Base-by-base conservation (phyloP, 768 basidiomycete genomes). In the Dacryopinax spathularia region DNA sequence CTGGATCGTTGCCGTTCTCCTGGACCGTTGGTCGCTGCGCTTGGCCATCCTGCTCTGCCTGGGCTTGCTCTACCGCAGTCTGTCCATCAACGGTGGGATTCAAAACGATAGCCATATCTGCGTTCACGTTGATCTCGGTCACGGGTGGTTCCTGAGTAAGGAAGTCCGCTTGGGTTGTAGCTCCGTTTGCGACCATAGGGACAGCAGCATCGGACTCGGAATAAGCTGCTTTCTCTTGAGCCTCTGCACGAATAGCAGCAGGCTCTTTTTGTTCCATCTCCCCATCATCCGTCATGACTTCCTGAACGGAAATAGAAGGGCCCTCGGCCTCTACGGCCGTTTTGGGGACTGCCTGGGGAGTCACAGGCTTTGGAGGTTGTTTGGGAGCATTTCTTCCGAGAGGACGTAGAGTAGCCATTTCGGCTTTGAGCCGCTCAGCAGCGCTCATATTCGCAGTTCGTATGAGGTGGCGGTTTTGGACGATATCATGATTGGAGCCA, bases 381-480 rank as follows among this genome's bases (percentile, higher is more conserved):
- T 74, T 67, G 44, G 78, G 71, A 22, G 61, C 33, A 33, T 59
- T 64, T 33, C 63, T 35, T 6, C 65, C 84, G 82, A 67, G 61
- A 3, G 56, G 59, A 44, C 27, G 60, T 33, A 64, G 33, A n/a
- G 67, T 73, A 6, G 85, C 82, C 67, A 97, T 74, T 74, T 97
- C 91, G 61, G 91, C 92, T 76, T 91, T 94, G 69, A 98, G 79
- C 73, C 87, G 82, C 73, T 98, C 91, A 63, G 94, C 94, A 44
- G 95, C 95, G 77, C 85, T 91, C 84, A 98, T 84, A 72, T 98
- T 98, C 31, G 95, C 95, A 83, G 95, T 86, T 65, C 94, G 84
- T 67, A 96, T 91, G 27, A 89, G 90, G 66, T 84, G 83, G 39
- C 91, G 84, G 73, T 95, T 95, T 60, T 87, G 86, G 31, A 94